Percentiles rank a stretch among this genome's conserved stretches.
These are phyloP conservation scores for Suhomyces ambrosiae DNA, from an alignment of 1,139 yeast genomes.

Conservation along the genomic window DNA sequence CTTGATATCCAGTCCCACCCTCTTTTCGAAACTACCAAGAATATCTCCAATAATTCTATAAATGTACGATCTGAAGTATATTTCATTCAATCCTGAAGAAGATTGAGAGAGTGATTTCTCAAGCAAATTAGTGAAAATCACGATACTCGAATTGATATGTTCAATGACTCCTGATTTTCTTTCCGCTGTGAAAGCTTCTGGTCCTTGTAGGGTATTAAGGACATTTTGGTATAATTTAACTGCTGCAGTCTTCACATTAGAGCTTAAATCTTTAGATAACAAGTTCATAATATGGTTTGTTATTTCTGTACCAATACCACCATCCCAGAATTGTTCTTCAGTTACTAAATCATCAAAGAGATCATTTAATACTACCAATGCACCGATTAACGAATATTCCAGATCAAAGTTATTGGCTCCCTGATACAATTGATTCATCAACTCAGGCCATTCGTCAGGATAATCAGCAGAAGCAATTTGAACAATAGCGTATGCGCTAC, in stretches of 20 bases:
- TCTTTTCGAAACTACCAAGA: constrained; percentile 38
- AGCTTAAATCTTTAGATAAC: constrained; percentile 32
- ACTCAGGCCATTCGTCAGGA: constrained; percentile 94
- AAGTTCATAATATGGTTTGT: constrained; percentile 49
- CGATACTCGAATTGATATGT: constrained; percentile 28
- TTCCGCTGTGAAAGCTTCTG: constrained; percentile 46
- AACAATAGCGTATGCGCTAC: constrained; percentile 74
- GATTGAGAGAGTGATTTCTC: constrained; percentile 8
- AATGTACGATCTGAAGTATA: constrained; percentile 28
- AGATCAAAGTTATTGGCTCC: constrained; percentile 36
- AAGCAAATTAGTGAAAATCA: constrained; percentile 19
- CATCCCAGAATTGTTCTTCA: constrained; percentile 83
- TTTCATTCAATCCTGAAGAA: constrained; percentile 16
- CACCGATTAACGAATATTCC: constrained; percentile 55
- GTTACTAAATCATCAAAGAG: constrained; percentile 83
- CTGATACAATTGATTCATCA: constrained; percentile 53
- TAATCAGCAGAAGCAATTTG: constrained; percentile 88
- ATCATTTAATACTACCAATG: constrained; percentile 71
- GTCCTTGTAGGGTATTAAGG: constrained; percentile 53
- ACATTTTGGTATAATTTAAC: constrained; percentile 56
- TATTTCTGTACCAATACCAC: constrained; percentile 61
- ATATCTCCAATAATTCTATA: constrained; percentile 33
- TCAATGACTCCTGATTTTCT: constrained; percentile 35
- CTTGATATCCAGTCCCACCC: constrained; percentile 25
- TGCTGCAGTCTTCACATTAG: constrained; percentile 50